Evolutionary conservation across 805 yeast genomes (phyloP).

Genomic region (Yarrowia keelungensis): DNA sequence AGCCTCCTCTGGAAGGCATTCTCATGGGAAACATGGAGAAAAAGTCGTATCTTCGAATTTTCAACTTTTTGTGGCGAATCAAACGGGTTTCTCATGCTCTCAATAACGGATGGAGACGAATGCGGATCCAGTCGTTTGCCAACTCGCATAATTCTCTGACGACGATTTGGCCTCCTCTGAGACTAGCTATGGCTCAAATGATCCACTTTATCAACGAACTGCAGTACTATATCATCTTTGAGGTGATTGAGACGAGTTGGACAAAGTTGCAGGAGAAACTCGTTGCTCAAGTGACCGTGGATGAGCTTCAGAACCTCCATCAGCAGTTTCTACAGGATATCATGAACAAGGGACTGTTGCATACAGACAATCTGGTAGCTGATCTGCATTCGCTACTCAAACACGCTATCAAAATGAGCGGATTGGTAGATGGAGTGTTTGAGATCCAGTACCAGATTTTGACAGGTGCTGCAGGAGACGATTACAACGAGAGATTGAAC

Average conservation of each 20-base stretch:
- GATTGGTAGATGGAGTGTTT: constrained; percentile 44
- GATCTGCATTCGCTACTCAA: constrained; percentile 49
- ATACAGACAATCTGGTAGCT: constrained; percentile 44
- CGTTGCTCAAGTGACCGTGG: constrained; percentile 46
- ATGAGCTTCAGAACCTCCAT: constrained; percentile 50
- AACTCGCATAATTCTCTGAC: not conserved
- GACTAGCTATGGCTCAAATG: constrained; percentile 44
- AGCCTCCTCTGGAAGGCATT: constrained; percentile 60
- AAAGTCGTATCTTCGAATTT: constrained; percentile 71
- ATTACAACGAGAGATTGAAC: constrained; percentile 41
- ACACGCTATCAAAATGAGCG: constrained; percentile 45
- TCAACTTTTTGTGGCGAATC: constrained; percentile 84
- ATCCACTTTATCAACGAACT: constrained; percentile 49
- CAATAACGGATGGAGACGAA: constrained; percentile 57
- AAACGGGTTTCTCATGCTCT: constrained; percentile 66
- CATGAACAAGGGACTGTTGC: constrained; percentile 49
- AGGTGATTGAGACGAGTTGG: constrained; percentile 53
- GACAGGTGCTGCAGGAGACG: constrained; percentile 21
- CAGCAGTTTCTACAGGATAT: constrained; percentile 47
- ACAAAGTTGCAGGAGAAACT: constrained; percentile 45
- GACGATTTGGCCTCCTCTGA: constrained; percentile 2
- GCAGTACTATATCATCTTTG: constrained; percentile 50
- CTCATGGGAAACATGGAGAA: constrained; percentile 58
- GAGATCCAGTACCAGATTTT: constrained; percentile 42
- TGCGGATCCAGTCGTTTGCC: constrained; percentile 39